Evolutionary conservation across 306 rosid genomes (phyloP), one percentile per base, ranked within the genome.

Genomic region (Comarum palustre): DNA sequence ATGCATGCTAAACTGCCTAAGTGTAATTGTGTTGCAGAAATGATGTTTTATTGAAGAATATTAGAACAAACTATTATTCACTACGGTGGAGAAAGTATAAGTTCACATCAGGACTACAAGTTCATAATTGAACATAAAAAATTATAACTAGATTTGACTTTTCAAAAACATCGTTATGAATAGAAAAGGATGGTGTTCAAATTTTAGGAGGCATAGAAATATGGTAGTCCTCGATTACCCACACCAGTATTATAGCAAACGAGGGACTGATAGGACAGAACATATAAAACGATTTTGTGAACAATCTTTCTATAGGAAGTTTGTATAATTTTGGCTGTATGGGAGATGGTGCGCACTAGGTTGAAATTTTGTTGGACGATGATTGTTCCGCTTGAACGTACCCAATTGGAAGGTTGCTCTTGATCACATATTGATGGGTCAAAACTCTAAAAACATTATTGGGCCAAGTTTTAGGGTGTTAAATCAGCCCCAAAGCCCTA

Each of bases 161-260:
- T 63, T 77, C 74, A 47, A 52, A 34, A 85, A 93, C 96, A 87
- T 87, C 68, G 82, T 89, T 17, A 89, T 84, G 88, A 81, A 64
- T 72, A 77, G 43, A 74, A 85, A 87, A 79, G 87, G 83, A 84
- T 51, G 83, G 55, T 85, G 89, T 32, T 79, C 38, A 81, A 75
- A 73, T 77, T 82, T 82, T 78, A 80, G 90, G 87, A 82, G 82
- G 87, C 92, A 87, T 59, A 69, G 34, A 77, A 73, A 51, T 65
- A 78, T 63, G 65, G 81, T 75, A 48, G 73, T 78, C 85, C 81
- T 85, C 75, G 73, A 82, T 85, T 73, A 79, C 69, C 83, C 74
- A 73, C 60, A 60, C 20, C 54, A n/a, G 48, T 42, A 90, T 84
- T 65, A 87, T 87, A 78, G 42, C 84, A 73, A 73, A 70, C 78